Evolutionary conservation across 2,329 filamentous ascomycete species (phyloP).

Genomic region (Coccinonectria pachysandricola): DNA sequence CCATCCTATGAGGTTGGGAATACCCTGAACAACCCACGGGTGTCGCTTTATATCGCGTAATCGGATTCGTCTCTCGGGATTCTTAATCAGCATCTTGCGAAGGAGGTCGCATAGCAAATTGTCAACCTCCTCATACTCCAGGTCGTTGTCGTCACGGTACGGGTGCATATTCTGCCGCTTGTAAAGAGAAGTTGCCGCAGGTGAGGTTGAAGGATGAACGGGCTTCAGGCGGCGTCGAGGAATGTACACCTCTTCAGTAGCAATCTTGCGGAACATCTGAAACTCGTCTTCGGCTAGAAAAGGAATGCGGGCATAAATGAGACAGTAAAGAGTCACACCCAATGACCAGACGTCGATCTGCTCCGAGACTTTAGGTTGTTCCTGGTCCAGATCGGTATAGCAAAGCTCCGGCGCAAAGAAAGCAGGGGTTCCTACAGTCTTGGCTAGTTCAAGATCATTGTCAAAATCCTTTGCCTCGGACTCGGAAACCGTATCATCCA

Average conservation of each 20-base stretch:
- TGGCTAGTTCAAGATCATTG: conserved; percentile 90
- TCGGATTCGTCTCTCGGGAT: conserved; percentile 79
- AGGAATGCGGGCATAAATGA: conserved; percentile 87
- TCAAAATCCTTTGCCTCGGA: conserved; percentile 81
- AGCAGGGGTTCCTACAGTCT: conserved; percentile 93
- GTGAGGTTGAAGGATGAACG: conserved; percentile 49
- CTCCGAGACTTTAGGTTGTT: conserved; percentile 71
- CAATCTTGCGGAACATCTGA: conserved; percentile 84
- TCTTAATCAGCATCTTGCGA: conserved; percentile 71
- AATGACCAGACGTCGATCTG: conserved; percentile 97
- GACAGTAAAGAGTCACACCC: conserved; percentile 89
- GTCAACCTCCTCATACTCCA: conserved; percentile 79
- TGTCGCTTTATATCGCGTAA: conserved; percentile 89
- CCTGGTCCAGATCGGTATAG: conserved; percentile 65
- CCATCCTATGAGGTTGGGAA: conserved; percentile 68
- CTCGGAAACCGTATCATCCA: conserved; percentile 63
- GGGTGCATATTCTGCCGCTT: conserved; percentile 50
- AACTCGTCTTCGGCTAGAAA: conserved; percentile 89
- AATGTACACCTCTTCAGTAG: conserved; percentile 85
- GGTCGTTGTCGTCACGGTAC: conserved; percentile 66
- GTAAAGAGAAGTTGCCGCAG: conserved; percentile 43
- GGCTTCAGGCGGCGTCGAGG: conserved; percentile 74
- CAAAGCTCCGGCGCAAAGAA: conserved; percentile 97
- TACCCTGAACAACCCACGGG: conserved; percentile 75
- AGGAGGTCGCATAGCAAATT: conserved; percentile 72